Percentiles rank a stretch among this genome's conserved stretches.
Evolutionary conservation across 495 filamentous ascomycete species (phyloP).

Genomic region (Neurospora sp.): DNA sequence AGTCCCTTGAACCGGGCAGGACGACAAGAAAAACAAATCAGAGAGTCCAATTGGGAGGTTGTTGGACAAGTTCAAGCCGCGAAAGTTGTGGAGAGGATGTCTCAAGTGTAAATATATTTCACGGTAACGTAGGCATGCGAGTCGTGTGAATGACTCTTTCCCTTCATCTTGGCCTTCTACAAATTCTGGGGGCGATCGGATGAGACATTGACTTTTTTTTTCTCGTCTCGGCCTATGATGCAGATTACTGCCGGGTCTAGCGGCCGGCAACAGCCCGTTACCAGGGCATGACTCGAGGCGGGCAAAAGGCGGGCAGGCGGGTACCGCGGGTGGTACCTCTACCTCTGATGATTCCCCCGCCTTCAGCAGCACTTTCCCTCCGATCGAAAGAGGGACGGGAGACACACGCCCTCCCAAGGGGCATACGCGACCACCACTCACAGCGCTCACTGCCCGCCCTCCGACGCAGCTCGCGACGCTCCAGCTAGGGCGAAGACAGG

Average conservation of each 20-base stretch:
- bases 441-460: not conserved
- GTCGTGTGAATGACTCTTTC: not conserved
- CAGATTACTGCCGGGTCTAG: conserved; percentile 8
- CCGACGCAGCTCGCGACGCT: not conserved
- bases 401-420: not conserved
- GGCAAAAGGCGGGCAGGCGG: not conserved
- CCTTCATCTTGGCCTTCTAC: not conserved
- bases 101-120: not conserved
- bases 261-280: conserved; percentile 8
- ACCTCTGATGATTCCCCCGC: not conserved
- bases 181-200: not conserved
- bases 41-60: not conserved
- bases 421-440: not conserved
- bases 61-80: not conserved
- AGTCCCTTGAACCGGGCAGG: not conserved
- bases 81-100: not conserved
- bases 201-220: conserved; percentile 11
- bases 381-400: not conserved
- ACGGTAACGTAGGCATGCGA: not conserved
- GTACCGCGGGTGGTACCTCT: not conserved
- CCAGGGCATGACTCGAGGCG: conserved; percentile 13
- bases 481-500: not conserved
- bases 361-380: not conserved
- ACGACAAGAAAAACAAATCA: not conserved
- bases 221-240: conserved; percentile 11